Conservation (phyloP, 2,329 filamentous ascomycete genomes). For the Coleophoma crateriformis region DNA sequence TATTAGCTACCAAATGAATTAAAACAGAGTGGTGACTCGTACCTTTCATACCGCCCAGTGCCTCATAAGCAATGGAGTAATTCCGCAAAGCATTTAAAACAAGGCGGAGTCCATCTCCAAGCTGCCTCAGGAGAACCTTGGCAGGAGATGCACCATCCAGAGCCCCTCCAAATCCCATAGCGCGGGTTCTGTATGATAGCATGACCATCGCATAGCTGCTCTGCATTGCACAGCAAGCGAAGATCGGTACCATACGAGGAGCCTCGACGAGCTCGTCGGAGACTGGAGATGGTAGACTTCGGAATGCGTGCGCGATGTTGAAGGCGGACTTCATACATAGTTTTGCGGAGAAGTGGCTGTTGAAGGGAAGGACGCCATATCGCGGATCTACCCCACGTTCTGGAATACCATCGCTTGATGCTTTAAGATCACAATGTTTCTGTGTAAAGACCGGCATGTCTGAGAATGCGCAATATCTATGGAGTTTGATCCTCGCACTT, state of each 20-base stretch:
- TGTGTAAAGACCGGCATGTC: slow-evolving; percentile 42
- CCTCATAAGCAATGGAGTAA: slow-evolving; percentile 21
- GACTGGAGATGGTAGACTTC: slow-evolving; percentile 37
- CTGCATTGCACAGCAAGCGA: slow-evolving; percentile 30
- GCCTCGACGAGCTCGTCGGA: background rate
- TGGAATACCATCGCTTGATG: slow-evolving; percentile 18
- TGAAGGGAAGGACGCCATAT: slow-evolving; percentile 34
- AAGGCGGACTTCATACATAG: slow-evolving; percentile 43
- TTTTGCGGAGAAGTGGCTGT: slow-evolving; percentile 39
- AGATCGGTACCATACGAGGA: slow-evolving; percentile 26
- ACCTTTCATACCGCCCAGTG: slow-evolving; percentile 21
- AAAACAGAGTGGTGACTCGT: background rate
- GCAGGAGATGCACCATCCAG: slow-evolving; percentile 2
- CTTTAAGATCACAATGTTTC: slow-evolving; percentile 42
- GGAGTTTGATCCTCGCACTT: slow-evolving; percentile 45
- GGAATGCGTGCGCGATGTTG: slow-evolving; percentile 40
- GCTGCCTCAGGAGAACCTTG: slow-evolving; percentile 10
- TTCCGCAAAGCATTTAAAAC: slow-evolving; percentile 17
- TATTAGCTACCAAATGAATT: background rate
- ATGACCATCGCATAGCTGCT: slow-evolving; percentile 28
- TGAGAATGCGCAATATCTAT: slow-evolving; percentile 45
- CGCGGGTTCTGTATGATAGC: slow-evolving; percentile 18
- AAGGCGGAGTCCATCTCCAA: slow-evolving; percentile 14
- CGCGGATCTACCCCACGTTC: slow-evolving; percentile 27
- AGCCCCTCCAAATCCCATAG: slow-evolving; percentile 10